Evolutionary conservation across 352 stramenopile species (phyloP), one percentile per base, ranked within the genome.

Genomic region (Phytophthora nicotianae): DNA sequence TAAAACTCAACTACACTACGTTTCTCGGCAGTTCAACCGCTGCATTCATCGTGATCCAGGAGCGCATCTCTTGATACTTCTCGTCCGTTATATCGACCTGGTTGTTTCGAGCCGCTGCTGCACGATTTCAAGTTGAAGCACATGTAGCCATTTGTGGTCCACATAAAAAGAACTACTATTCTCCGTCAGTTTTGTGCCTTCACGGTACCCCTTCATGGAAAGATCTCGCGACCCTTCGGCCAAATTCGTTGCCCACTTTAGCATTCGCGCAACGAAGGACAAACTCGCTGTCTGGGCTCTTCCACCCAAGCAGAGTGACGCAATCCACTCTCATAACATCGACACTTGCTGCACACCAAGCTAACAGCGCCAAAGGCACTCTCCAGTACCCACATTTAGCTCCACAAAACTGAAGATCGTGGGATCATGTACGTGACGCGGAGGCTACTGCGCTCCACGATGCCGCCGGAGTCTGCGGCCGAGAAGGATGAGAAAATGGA

Each of bases 401-500:
- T 7, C 27, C n/a, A 13, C 32, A 38, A 17, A n/a, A 38, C 9
- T 27, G 32, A 50, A 42, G 33, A 33, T 21, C n/a, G 41, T 19
- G 17, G 20, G n/a, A 14, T 41, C 48, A 90, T 90, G 82, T 89
- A 91, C 49, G 77, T 89, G 57, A 88, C 82, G 48, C 65, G 80
- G 24, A 70, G 76, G 14, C 65, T 91, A 37, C 50, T 89, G 56
- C 79, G 82, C 47, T 84, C 82, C 49, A 89, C 82, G 50, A 65
- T 89, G 24, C 58, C 63, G 16, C 43, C 59, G 13, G 51, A 72
- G 21, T 29, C 43, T 23, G 26, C n/a, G 54, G 24, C 35, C 1
- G 50, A 58, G 38, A 62, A 70, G 46, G 21, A 56, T 19, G 21
- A 68, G 19, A 65, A 60, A 37, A 53, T 63, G 20, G 37, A 69